These are phyloP conservation scores for Aurifilum marmelostoma DNA, from an alignment of 2,329 filamentous ascomycete species.

Conservation along the genomic window DNA sequence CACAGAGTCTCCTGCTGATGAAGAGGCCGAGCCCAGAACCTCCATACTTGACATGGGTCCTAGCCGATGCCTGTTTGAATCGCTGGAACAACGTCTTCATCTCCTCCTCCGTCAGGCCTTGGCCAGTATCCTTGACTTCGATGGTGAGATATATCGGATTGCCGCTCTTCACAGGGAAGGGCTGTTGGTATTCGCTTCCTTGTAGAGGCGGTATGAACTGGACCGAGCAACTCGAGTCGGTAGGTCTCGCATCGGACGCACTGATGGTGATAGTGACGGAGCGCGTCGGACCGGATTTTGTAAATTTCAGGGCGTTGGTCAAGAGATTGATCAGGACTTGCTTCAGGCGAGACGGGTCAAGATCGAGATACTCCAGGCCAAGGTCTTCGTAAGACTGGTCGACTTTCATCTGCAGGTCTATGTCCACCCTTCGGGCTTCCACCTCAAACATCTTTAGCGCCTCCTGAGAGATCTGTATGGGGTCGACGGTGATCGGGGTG, in stretches of 20 bases:
- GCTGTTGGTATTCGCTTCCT: constrained; percentile 45
- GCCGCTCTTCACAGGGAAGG: constrained; percentile 34
- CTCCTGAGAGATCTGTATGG: constrained; percentile 66
- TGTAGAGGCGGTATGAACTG: constrained; percentile 64
- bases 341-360: constrained; percentile 75
- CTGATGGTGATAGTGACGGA: constrained; percentile 56
- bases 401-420: constrained; percentile 66
- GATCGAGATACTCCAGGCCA: constrained; percentile 64
- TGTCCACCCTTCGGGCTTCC: constrained; percentile 70
- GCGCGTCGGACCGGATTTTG: constrained; percentile 62
- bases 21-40: constrained; percentile 76
- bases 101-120: constrained; percentile 68
- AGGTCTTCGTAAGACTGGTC: constrained; percentile 63
- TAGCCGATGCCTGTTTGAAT: constrained; percentile 73
- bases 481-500: constrained; percentile 71
- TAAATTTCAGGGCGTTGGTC: constrained; percentile 84
- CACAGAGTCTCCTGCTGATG: constrained; percentile 77
- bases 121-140: constrained; percentile 76
- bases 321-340: constrained; percentile 82
- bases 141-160: constrained; percentile 70
- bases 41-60: constrained; percentile 74
- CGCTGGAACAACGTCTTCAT: constrained; percentile 72
- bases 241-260: constrained; percentile 45
- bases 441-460: constrained; percentile 79
- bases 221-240: constrained; percentile 50